phyloP scores from a whole-genome alignment of 768 basidiomycete genomes.

The Hypholoma sublateritium region DNA sequence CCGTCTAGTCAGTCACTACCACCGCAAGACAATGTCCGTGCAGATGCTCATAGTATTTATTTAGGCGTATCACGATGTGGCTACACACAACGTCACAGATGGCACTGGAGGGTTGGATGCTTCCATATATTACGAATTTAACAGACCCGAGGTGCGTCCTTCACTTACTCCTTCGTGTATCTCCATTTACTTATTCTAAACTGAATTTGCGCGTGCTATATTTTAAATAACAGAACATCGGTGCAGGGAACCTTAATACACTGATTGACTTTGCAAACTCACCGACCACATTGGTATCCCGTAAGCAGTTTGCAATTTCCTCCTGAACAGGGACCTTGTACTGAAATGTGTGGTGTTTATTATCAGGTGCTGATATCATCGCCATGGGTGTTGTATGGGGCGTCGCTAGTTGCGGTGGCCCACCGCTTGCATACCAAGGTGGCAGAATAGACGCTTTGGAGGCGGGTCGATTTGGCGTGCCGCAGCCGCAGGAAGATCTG shows the following conservation, averaged over 20 bases:
- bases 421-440: constrained; percentile 35
- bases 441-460: constrained; percentile 38
- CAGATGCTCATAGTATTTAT: background rate
- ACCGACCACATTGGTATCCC: constrained; percentile 35
- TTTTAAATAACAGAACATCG: constrained; percentile 33
- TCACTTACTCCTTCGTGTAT: background rate
- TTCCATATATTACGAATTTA: constrained; percentile 39
- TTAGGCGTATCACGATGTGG: constrained; percentile 45
- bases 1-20: constrained; percentile 5
- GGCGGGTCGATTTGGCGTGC: constrained; percentile 37
- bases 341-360: background rate
- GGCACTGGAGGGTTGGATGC: constrained; percentile 44
- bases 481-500: constrained; percentile 35
- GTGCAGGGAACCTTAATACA: constrained; percentile 32
- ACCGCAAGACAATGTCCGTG: background rate
- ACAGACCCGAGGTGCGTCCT: constrained; percentile 29
- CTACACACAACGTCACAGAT: constrained; percentile 33
- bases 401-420: constrained; percentile 38
- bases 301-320: constrained; percentile 22
- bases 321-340: background rate
- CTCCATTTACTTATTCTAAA: background rate
- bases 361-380: constrained; percentile 38
- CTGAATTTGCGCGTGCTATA: background rate
- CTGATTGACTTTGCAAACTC: constrained; percentile 30
- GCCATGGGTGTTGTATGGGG: constrained; percentile 35